Evolutionary conservation across 805 yeast genomes (phyloP).

Genomic region (Suhomyces xylopsoci): DNA sequence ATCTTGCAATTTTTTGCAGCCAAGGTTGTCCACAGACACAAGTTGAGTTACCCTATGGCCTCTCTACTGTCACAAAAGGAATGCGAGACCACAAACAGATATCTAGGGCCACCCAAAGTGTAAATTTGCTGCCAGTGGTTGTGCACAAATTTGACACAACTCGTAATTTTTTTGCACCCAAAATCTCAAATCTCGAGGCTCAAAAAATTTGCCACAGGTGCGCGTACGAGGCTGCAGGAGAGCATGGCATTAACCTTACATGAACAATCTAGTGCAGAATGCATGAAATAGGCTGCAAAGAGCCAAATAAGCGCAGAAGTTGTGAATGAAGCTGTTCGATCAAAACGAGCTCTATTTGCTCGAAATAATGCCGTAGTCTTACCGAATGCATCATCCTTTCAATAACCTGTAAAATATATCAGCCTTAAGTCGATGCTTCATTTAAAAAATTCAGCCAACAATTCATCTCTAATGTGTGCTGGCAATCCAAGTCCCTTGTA

Average conservation of each 20-base stretch:
- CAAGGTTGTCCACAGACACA: neutral
- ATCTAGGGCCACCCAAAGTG: neutral
- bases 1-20: neutral
- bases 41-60: neutral
- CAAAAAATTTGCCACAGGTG: neutral
- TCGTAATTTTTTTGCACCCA: neutral
- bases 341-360: neutral
- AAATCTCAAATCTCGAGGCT: neutral
- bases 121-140: neutral
- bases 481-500: constrained; percentile 87
- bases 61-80: neutral
- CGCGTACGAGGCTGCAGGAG: neutral
- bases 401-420: neutral
- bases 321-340: neutral
- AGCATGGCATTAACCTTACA: neutral
- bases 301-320: neutral
- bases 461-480: constrained; percentile 37
- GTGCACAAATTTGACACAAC: neutral
- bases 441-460: constrained; percentile 17
- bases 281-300: neutral
- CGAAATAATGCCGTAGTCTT: neutral
- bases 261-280: neutral
- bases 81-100: neutral
- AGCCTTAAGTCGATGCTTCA: neutral
- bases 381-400: neutral